Evolutionary conservation across 1,139 yeast species (phyloP).

Genomic region (Hyphopichia buzzinii): DNA sequence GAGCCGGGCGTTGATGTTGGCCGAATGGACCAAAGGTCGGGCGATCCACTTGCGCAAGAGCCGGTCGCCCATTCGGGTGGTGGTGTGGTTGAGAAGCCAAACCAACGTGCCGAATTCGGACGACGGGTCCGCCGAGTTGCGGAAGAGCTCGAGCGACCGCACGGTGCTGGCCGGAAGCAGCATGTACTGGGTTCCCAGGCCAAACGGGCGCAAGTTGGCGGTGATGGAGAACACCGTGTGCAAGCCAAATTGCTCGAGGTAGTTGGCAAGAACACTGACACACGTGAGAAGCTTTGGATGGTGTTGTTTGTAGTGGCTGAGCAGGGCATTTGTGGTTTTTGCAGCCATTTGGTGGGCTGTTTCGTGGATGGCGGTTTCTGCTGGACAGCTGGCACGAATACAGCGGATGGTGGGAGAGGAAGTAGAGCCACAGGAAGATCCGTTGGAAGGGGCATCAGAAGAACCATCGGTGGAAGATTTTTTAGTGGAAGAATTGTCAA

Average conservation of each 20-base stretch:
- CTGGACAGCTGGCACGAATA: constrained; percentile 8
- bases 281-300: constrained; percentile 23
- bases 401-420: constrained; percentile 8
- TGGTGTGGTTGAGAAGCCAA: constrained; percentile 78
- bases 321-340: background rate
- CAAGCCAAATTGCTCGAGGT: constrained; percentile 63
- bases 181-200: constrained; percentile 53
- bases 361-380: constrained; percentile 4
- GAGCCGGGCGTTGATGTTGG: constrained; percentile 55
- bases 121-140: constrained; percentile 54
- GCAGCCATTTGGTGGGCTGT: background rate
- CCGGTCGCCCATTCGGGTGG: constrained; percentile 74
- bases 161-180: constrained; percentile 66
- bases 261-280: constrained; percentile 46
- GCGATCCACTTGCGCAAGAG: constrained; percentile 69
- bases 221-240: constrained; percentile 54
- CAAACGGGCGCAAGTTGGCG: constrained; percentile 49
- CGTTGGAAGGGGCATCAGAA: too few relatives aligned
- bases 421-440: too few relatives aligned
- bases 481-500: constrained; percentile 24
- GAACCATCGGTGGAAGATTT: constrained; percentile 11
- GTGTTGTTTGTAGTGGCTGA: background rate
- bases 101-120: constrained; percentile 65
- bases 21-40: constrained; percentile 59
- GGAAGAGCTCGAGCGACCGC: constrained; percentile 69